Base-by-base conservation (phyloP, 352 stramenopile genomes). In the Paralagenidium karlingii region DNA sequence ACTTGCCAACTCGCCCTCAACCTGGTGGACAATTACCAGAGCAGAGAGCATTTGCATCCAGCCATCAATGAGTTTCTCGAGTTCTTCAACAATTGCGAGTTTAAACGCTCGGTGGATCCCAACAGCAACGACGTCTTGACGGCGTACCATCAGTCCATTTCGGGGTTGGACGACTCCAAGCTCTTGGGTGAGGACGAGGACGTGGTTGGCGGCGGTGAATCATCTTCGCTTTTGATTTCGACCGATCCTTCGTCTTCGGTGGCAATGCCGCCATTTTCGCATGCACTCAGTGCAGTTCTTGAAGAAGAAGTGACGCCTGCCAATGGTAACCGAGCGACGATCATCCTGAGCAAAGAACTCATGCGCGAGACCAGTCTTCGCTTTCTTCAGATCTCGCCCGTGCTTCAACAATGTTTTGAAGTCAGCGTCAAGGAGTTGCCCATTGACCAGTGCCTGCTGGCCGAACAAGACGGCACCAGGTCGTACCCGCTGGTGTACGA, bases 331-430 rank as follows among this genome's bases (percentile, higher is more conserved):
- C n/a, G n/a, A n/a, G n/a, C n/a, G n/a, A n/a, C n/a, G n/a, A n/a
- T n/a, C n/a, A n/a, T n/a, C n/a, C n/a, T n/a, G n/a, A n/a, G n/a
- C n/a, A n/a, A n/a, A n/a, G n/a, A n/a, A n/a, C n/a, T n/a, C n/a
- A n/a, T n/a, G n/a, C 19, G 30, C 19, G 30, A 36, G 3, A 22
- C 19, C 30, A 8, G 16, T 16, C 22, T 20, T 7, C 30, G 22
- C 22, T 36, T 36, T 36, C 22, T 36, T 16, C 16, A 36, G 22
- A 36, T 36, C 30, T 16, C 30, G 3, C 13, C 33, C 1, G 30
- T 51, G 10, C 49, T 81, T 19, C 67, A 81, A 40, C 63, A 75
- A 36, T 81, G 67, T 34, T 81, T 81, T 21, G 67, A 81, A 26
- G 54, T 81, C 20, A 45, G 47, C 0, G 40, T 81, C 3, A 20